Evolutionary conservation across 2,329 filamentous ascomycete species (phyloP), one percentile per base, ranked within the genome.

Genomic region (Xylariaceae sp.): DNA sequence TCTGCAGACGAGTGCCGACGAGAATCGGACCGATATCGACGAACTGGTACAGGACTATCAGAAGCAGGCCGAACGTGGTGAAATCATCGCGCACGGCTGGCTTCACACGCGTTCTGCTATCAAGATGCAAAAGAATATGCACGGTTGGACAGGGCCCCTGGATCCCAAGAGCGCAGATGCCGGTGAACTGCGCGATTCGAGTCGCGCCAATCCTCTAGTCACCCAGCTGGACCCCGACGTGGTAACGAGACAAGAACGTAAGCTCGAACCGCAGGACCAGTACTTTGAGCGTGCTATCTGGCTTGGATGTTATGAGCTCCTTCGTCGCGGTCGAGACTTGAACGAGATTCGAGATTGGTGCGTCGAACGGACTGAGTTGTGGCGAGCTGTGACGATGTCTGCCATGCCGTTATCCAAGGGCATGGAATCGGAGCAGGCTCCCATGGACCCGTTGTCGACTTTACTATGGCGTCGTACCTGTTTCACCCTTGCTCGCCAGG

Each of bases 161-260:
- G 87, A 90, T 59, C 85, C 85, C 2, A 79, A 82, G 63, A 82
- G 83, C 45, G 75, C 81, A 11, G 82, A 79, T 60, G 80, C 84
- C 52, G 78, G 81, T 18, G 77, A 80, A 55, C 82, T 85, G 53
- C 71, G 82, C 64, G 87, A 79, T 67, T 79, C 79, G 37, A 82
- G 85, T 53, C 78, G 77, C 67, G 84, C 81, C 30, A 84, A 85
- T 57, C 81, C 83, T 4, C 76, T 96, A 2, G 85, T 96, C 56
- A 95, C 91, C 0, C 90, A 96, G 67, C 80, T 99, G 39, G 94
- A 99, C 68, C 94, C 94, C 0, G 94, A 99, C 77, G 90, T 92
- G 4, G 80, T 86, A n/a, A 87, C 86, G 44, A 84, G 94, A 61
- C 92, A 97, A 73, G 82, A 81, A 53, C 84, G 89, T 56, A 85